A percentile compares a stretch with the other conserved stretches of the same genome.
These are phyloP conservation scores for Saturnispora sekii DNA, from an alignment of 805 yeast species.

Conservation along the genomic window DNA sequence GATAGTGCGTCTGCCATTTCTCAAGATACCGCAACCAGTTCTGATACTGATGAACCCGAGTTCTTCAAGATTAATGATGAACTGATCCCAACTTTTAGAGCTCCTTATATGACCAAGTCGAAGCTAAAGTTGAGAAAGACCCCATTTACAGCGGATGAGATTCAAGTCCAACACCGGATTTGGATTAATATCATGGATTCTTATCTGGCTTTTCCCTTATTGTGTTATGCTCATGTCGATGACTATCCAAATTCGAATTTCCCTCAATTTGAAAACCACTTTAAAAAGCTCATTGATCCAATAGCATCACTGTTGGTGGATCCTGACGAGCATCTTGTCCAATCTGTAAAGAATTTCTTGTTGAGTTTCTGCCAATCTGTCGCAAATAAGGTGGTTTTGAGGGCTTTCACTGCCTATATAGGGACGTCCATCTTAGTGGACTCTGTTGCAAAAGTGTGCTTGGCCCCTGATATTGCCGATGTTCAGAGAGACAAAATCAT, in stretches of 20 bases:
- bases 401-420: slow-evolving; percentile 28
- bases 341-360: slow-evolving; percentile 29
- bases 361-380: slow-evolving; percentile 26
- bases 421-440: slow-evolving; percentile 32
- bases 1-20: slow-evolving; percentile 1
- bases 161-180: slow-evolving; percentile 8
- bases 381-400: slow-evolving; percentile 21
- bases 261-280: slow-evolving; percentile 15
- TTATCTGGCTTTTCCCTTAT: slow-evolving; percentile 27
- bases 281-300: slow-evolving; percentile 21
- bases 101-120: background rate
- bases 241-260: slow-evolving; percentile 9
- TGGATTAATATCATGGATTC: slow-evolving; percentile 24
- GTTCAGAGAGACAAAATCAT: slow-evolving; percentile 26
- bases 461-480: slow-evolving; percentile 18
- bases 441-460: slow-evolving; percentile 25
- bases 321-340: slow-evolving; percentile 26
- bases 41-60: slow-evolving; percentile 7
- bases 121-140: slow-evolving; percentile 2
- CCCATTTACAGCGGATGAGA: slow-evolving; percentile 1
- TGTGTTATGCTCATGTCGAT: slow-evolving; percentile 19
- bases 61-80: slow-evolving; percentile 3
- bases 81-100: background rate
- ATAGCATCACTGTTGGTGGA: slow-evolving; percentile 31
- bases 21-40: background rate